phyloP scores from a whole-genome alignment of 2,329 filamentous ascomycete species.

The Paecilomyces variotii region DNA sequence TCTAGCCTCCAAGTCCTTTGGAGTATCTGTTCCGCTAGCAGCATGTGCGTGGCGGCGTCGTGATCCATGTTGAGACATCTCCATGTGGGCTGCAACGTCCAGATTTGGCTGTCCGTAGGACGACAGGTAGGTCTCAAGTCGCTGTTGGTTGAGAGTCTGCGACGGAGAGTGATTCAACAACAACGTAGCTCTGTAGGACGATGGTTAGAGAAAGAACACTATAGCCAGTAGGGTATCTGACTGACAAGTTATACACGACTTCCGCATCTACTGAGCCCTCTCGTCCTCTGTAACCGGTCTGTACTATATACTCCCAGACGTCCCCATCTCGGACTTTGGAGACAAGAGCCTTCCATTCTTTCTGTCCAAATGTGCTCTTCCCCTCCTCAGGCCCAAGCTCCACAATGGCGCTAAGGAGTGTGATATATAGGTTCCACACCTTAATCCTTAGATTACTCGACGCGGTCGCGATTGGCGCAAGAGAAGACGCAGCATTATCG shows the following conservation, averaged over 20 bases:
- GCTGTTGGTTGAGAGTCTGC: constrained; percentile 76
- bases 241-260: constrained; percentile 59
- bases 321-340: constrained; percentile 78
- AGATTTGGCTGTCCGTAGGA: constrained; percentile 65
- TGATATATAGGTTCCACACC: constrained; percentile 95
- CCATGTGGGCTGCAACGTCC: constrained; percentile 59
- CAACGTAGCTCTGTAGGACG: constrained; percentile 64
- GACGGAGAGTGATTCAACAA: constrained; percentile 81
- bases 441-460: constrained; percentile 81
- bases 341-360: constrained; percentile 76
- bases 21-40: constrained; percentile 65
- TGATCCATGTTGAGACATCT: constrained; percentile 24
- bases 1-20: constrained; percentile 71
- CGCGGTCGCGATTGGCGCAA: constrained; percentile 69
- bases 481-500: constrained; percentile 42
- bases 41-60: constrained; percentile 26
- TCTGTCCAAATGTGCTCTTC: constrained; percentile 75
- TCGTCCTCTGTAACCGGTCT: constrained; percentile 75
- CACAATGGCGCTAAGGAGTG: constrained; percentile 81
- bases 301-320: constrained; percentile 90
- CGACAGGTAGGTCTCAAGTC: constrained; percentile 82
- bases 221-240: constrained; percentile 11
- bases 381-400: constrained; percentile 87
- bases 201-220: not conserved
- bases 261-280: constrained; percentile 92